phyloP scores from a whole-genome alignment of 805 yeast species.

The Starmerella khaoyaiensis region DNA sequence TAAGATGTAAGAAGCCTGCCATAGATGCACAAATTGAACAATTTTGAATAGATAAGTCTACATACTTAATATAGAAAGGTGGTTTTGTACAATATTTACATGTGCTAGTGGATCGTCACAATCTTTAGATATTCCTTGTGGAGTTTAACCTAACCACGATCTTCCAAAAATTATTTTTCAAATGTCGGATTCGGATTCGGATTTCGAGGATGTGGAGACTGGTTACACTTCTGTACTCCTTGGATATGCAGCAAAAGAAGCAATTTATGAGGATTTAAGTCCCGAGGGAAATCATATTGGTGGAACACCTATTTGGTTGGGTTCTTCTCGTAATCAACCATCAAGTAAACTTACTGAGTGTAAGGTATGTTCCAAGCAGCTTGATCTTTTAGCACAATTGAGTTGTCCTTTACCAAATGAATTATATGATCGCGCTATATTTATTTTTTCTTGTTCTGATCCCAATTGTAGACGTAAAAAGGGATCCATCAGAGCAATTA shows the following conservation, averaged over 20 bases:
- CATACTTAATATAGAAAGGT: too few species aligned
- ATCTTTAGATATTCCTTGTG: too few species aligned
- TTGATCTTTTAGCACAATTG: slow-evolving; percentile 67
- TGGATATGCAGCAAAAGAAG: slow-evolving; percentile 28
- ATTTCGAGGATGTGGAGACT: slow-evolving; percentile 13
- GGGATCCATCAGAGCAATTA: slow-evolving; percentile 61
- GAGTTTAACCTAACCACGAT: too few species aligned
- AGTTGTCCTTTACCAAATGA: slow-evolving; percentile 63
- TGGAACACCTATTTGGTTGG: slow-evolving; percentile 52
- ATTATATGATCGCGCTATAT: slow-evolving; percentile 55
- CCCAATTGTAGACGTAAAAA: slow-evolving; percentile 51
- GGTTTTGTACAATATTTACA: too few species aligned
- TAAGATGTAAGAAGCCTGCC: too few species aligned
- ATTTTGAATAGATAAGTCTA: too few species aligned
- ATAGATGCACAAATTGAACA: too few species aligned
- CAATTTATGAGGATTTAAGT: slow-evolving; percentile 7
- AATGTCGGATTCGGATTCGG: slow-evolving; percentile 31
- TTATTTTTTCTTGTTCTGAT: slow-evolving; percentile 62
- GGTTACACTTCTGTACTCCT: slow-evolving; percentile 27
- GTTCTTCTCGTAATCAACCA: slow-evolving; percentile 36
- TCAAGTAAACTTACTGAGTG: slow-evolving; percentile 41
- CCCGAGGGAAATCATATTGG: slow-evolving; percentile 52
- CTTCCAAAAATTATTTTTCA: too few species aligned
- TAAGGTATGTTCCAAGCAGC: slow-evolving; percentile 44
- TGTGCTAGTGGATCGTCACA: too few species aligned